Evolutionary conservation across 148 eudicot genomes (phyloP).

Genomic region (Silene conica): DNA sequence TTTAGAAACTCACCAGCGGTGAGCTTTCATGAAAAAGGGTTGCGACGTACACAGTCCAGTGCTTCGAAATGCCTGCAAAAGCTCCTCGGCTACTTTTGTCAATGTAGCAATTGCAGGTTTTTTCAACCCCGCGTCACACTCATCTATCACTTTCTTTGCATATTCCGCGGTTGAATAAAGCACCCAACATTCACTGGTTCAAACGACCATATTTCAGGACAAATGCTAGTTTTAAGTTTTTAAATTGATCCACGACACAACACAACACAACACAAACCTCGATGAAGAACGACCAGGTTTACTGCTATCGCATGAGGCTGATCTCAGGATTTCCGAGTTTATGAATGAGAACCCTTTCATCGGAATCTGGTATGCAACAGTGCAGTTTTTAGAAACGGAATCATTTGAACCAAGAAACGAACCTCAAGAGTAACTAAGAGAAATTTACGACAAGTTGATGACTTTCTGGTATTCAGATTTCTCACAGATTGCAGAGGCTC

Average conservation of each 20-base stretch:
- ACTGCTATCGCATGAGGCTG: conserved; percentile 87
- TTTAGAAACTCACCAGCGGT: conserved; percentile 72
- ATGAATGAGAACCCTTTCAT: conserved; percentile 59
- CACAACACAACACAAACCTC: conserved; percentile 55
- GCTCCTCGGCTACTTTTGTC: conserved; percentile 61
- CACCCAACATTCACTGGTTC: conserved; percentile 78
- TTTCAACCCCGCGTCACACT: conserved; percentile 50
- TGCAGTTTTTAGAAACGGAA: background rate
- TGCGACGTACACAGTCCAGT: conserved; percentile 59
- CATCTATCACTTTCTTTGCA: conserved; percentile 58
- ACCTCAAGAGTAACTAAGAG: background rate
- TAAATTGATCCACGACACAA: conserved; percentile 16
- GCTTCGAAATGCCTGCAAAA: conserved; percentile 62
- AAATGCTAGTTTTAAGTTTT: conserved; percentile 3
- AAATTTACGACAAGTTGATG: background rate
- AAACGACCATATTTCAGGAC: conserved; percentile 1
- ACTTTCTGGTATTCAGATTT: conserved; percentile 13
- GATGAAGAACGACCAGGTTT: conserved; percentile 71
- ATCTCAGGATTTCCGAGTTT: conserved; percentile 63
- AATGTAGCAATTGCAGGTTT: conserved; percentile 60
- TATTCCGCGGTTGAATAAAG: conserved; percentile 79
- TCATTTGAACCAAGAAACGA: too few relatives aligned
- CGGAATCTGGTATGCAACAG: conserved; percentile 47
- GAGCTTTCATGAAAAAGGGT: conserved; percentile 84
- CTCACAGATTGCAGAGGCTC: conserved; percentile 71